These are phyloP conservation scores for Paramecium tetraurelia DNA, from an alignment of 73 alveolate genomes.

Conservation along the genomic window DNA sequence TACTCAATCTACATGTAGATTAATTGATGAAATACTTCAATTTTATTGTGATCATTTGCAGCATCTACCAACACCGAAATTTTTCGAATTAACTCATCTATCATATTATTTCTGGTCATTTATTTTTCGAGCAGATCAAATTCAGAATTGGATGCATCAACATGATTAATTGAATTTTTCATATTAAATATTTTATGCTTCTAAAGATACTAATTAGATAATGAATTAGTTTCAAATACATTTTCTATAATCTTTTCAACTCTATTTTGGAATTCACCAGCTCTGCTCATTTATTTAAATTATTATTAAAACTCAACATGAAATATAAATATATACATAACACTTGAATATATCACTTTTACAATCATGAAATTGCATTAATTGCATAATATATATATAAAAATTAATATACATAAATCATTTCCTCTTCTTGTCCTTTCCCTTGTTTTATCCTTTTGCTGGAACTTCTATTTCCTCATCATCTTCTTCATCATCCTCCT, in stretches of 20 bases:
- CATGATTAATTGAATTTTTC: background rate
- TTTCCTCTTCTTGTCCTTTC: background rate
- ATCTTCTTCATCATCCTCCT: background rate
- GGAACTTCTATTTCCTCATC: background rate
- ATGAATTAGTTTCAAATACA: background rate
- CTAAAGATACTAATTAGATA: background rate
- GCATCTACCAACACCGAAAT: background rate
- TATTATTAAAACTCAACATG: background rate
- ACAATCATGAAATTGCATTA: background rate
- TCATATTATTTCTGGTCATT: background rate
- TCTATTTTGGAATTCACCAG: background rate
- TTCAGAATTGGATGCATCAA: background rate
- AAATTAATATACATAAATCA: background rate
- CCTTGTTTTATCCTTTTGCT: background rate
- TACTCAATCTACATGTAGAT: background rate
- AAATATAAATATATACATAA: background rate
- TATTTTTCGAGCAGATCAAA: background rate
- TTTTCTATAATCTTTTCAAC: constrained; percentile 21
- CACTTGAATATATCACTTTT: background rate
- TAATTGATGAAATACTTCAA: background rate
- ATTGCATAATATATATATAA: background rate
- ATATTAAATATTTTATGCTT: background rate
- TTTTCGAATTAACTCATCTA: background rate
- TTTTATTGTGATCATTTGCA: background rate
- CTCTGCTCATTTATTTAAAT: background rate